Evolutionary conservation across 1,139 yeast genomes (phyloP), one percentile per base, ranked within the genome.

Genomic region (Candida labiduridarum): DNA sequence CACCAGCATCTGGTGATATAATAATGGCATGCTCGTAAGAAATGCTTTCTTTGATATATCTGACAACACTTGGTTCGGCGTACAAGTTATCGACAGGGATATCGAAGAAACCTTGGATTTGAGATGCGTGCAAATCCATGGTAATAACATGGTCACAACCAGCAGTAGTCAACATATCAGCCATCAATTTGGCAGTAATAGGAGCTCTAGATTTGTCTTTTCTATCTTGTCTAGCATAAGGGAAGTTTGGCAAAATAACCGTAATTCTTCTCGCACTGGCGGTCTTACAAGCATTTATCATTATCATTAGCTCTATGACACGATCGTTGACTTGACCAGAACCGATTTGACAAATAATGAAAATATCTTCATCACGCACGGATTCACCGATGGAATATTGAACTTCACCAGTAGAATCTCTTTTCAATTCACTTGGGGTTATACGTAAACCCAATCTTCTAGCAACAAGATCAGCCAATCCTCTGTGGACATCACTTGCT

Each of bases 291-390:
- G 94, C 94, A 63, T 86, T 86, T 52, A 87, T 82, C 78, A 86
- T 79, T 48, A 87, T 82, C 57, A 87, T 71, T 43, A 87, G 69
- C 62, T 87, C 95, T 83, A 87, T 79, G 42, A 87, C 72, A 55
- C 84, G 78, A 64, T 87, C 91, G 63, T 87, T 87, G 48, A 87
- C 79, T 49, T 86, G 82, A 18, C 90, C 87, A 8, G 96, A 87
- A 7, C 98, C 97, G 49, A 95, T 87, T 69, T 95, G 98, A 48
- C 79, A 84, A 57, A 95, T 90, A 60, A 95, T 92, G 65, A 94
- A 94, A 43, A 94, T 96, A 65, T 94, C 98, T 66, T 94, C 97
- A 65, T 94, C 98, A 69, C 99, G 84, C 41, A 94, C 96, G 34
- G 96, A 88, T 36, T 84, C 92, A 41, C 97, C 98, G 50, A 87